A percentile compares a stretch with the other conserved stretches of the same genome.
Conservation (phyloP, 2,329 filamentous ascomycete genomes). For the Cordyceps cateniannulata region DNA sequence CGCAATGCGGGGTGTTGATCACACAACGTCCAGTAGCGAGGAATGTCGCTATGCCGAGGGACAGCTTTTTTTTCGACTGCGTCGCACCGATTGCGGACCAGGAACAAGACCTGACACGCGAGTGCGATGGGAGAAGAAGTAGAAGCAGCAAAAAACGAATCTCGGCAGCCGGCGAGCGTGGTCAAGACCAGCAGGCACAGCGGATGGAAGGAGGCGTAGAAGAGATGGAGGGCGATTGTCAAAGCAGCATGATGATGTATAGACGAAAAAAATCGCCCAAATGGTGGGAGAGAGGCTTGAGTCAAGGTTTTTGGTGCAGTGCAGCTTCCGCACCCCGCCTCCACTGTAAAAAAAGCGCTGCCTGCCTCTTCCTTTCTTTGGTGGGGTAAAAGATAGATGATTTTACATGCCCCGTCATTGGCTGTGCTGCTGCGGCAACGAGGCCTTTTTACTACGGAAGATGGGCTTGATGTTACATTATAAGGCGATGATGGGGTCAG, state of each 20-base stretch:
- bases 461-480: too few species aligned
- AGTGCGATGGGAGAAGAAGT: neutral
- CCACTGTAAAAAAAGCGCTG: neutral
- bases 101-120: neutral
- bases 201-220: neutral
- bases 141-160: neutral
- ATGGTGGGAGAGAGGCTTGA: neutral
- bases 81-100: conserved; percentile 10
- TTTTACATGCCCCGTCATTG: neutral
- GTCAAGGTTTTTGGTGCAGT: conserved; percentile 2
- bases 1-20: neutral
- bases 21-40: neutral
- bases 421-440: neutral
- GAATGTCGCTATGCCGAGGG: conserved; percentile 4
- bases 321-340: neutral
- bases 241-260: conserved; percentile 13
- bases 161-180: neutral
- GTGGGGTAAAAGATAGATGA: neutral
- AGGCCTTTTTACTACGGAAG: neutral
- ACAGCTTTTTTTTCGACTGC: conserved; percentile 12
- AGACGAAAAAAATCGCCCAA: neutral
- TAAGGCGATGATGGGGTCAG: too few species aligned
- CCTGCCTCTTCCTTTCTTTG: neutral
- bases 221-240: neutral
- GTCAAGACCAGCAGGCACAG: conserved; percentile 11